Evolutionary conservation across 805 yeast species (phyloP), one percentile per base, ranked within the genome.

Genomic region (Barnettozyma vustinii): DNA sequence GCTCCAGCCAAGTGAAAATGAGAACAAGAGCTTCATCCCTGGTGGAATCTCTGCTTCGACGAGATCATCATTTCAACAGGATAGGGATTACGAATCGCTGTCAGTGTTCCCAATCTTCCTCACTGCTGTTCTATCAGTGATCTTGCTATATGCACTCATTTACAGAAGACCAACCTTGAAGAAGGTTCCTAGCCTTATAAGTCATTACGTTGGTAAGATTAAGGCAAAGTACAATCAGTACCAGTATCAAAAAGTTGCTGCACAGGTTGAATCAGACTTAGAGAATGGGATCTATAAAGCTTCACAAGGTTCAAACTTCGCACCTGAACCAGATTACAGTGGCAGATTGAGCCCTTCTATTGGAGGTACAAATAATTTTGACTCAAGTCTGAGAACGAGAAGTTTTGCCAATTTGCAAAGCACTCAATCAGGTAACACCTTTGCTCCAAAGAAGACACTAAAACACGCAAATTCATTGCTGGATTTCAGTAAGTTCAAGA

Each of bases 1-100:
- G 13, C 54, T 57, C 32, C 56, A 55, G 40, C 62, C 64, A 37
- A 56, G 61, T 42, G 52, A 50, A 6, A 60, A 60, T 25, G 59
- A 60, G 37, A 39, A 54, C 26, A 58, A 56, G 45, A 27, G 19
- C 9, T 60, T 60, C 48, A 54, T 57, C 12, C 7, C 46, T 2
- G 64, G 64, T 37, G 60, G 56, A 1, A 46, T 58, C 3, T 16
- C 42, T 12, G 19, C 33, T 18, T 40, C 41, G 3, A n/a, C 49
- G 5, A 37, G 27, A 10, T 44, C 46, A 30, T 18, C 47, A 23
- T 27, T 50, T 23, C 36, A 37, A 18, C 19, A 20, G 8, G 32
- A 44, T 25, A 47, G 40, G 16, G 50, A 46, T 13, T 37, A 45
- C 23, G 47, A 43, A 13, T 40, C 46, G 9, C 40, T 47, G 9